These are phyloP conservation scores for Cystofilobasidium bisporidii DNA, from an alignment of 768 basidiomycete species.

Conservation along the genomic window DNA sequence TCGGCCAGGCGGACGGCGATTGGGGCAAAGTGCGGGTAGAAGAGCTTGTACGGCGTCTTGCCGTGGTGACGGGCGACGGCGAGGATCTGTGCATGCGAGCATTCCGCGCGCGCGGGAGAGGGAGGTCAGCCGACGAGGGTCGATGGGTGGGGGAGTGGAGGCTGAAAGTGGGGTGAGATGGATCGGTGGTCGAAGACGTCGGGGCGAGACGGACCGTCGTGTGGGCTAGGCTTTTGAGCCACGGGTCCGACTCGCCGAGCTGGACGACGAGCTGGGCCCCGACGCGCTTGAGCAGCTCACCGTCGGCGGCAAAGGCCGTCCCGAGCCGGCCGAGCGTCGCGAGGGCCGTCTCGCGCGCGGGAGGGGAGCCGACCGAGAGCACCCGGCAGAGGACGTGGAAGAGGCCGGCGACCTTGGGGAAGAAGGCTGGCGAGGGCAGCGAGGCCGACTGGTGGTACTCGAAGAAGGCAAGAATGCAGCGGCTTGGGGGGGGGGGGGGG, in stretches of 20 bases:
- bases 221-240: conserved; percentile 59
- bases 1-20: conserved; percentile 54
- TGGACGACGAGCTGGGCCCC: conserved; percentile 57
- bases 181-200: too few species aligned
- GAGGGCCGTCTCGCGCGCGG: conserved; percentile 26
- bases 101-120: neutral
- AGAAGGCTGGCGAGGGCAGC: neutral
- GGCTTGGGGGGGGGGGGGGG: conserved; percentile 8
- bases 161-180: too few species aligned
- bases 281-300: conserved; percentile 50
- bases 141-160: too few species aligned
- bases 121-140: neutral
- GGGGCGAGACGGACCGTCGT: conserved; percentile 53
- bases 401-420: neutral
- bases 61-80: conserved; percentile 51
- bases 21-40: conserved; percentile 59
- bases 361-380: neutral
- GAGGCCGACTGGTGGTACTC: conserved; percentile 2
- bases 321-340: conserved; percentile 17
- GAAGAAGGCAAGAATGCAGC: conserved; percentile 25
- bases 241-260: conserved; percentile 57
- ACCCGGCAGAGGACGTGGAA: conserved; percentile 3
- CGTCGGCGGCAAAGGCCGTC: conserved; percentile 45
- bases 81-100: conserved; percentile 46
- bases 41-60: conserved; percentile 56